Evolutionary conservation across 768 basidiomycete species (phyloP).

Genomic region (Phlebiopsis flavidoalba): DNA sequence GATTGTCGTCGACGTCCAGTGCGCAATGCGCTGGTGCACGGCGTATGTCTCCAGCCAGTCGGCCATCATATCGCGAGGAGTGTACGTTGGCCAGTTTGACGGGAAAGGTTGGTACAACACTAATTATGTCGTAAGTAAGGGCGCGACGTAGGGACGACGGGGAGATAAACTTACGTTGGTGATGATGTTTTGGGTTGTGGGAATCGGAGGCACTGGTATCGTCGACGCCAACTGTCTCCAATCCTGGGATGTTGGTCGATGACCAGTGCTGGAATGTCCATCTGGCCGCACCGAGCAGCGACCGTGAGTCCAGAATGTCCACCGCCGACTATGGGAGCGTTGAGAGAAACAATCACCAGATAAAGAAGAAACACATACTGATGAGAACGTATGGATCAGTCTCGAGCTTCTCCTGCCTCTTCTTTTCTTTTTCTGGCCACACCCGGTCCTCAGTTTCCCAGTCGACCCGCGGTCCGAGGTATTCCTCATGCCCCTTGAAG

Average conservation of each 20-base stretch:
- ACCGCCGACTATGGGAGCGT: conserved; percentile 29
- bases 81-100: conserved; percentile 33
- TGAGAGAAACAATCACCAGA: background rate
- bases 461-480: conserved; percentile 20
- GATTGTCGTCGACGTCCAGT: conserved; percentile 34
- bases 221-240: conserved; percentile 40
- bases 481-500: conserved; percentile 31
- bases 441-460: conserved; percentile 33
- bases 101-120: conserved; percentile 28
- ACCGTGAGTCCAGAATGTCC: conserved; percentile 38
- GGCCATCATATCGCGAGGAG: conserved; percentile 35
- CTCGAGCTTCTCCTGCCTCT: conserved; percentile 33
- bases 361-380: conserved; percentile 16
- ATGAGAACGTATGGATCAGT: conserved; percentile 34
- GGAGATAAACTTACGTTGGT: conserved; percentile 12
- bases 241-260: conserved; percentile 31
- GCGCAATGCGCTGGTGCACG: conserved; percentile 31
- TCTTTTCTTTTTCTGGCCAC: conserved; percentile 30
- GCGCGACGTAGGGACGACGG: background rate
- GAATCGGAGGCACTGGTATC: conserved; percentile 37
- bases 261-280: conserved; percentile 33
- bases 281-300: conserved; percentile 37
- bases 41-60: conserved; percentile 40
- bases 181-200: conserved; percentile 30
- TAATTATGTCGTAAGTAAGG: background rate